phyloP scores from a whole-genome alignment of 2,329 filamentous ascomycete genomes.

The Aspergillus viridinutans region DNA sequence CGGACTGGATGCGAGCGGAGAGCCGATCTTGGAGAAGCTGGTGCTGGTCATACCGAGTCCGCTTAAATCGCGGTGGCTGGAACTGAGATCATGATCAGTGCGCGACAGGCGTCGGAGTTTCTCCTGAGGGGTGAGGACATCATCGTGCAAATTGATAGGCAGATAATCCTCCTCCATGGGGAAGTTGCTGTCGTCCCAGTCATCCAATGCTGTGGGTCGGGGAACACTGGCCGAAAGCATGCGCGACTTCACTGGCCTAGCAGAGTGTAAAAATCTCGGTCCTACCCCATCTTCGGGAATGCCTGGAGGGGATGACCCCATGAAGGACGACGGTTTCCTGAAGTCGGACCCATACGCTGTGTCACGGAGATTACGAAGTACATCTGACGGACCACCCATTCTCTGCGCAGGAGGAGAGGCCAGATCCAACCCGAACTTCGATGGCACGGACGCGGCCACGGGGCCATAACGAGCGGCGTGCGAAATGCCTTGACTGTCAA shows the following conservation, averaged over 20 bases:
- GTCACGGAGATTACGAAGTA: constrained; percentile 58
- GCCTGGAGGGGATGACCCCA: constrained; percentile 57
- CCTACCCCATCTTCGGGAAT: constrained; percentile 64
- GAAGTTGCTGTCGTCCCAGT: constrained; percentile 61
- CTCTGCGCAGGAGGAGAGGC: constrained; percentile 68
- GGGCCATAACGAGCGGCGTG: constrained; percentile 85
- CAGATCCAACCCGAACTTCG: constrained; percentile 77
- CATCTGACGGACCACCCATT: constrained; percentile 61
- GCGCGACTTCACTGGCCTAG: constrained; percentile 57
- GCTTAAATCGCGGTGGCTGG: constrained; percentile 46
- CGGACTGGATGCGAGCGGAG: constrained; percentile 56
- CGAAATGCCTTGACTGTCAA: constrained; percentile 93
- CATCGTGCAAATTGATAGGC: constrained; percentile 63
- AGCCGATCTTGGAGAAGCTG: constrained; percentile 49
- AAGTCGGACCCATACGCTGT: constrained; percentile 68
- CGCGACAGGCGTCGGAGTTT: constrained; percentile 57
- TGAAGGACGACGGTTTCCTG: constrained; percentile 52
- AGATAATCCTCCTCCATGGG: constrained; percentile 87
- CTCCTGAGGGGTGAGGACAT: constrained; percentile 60
- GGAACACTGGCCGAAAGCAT: constrained; percentile 60
- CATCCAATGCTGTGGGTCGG: constrained; percentile 49
- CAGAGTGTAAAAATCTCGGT: constrained; percentile 61
- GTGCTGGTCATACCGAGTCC: constrained; percentile 49
- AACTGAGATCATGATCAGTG: constrained; percentile 50
- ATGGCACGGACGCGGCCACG: constrained; percentile 87